Conservation (phyloP, 1,139 yeast species). For the Scheffersomyces lignicola region DNA sequence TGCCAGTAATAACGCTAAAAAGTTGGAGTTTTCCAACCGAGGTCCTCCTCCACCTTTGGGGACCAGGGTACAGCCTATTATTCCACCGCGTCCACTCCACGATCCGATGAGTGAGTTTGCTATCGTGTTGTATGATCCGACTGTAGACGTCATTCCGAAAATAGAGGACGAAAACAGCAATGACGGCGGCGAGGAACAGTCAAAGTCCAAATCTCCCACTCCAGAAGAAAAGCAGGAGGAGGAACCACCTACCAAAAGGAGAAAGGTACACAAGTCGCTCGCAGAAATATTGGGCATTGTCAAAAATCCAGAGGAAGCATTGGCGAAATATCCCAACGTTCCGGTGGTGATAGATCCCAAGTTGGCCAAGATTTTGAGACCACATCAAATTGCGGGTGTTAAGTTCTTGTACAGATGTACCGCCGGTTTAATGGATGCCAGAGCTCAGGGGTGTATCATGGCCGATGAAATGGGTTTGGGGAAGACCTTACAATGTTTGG, state of each 20-base stretch:
- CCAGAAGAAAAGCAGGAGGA: constrained; percentile 18
- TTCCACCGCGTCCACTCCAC: constrained; percentile 87
- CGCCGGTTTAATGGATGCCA: constrained; percentile 80
- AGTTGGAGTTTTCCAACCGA: constrained; percentile 18
- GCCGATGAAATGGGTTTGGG: constrained; percentile 99
- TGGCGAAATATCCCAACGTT: constrained; percentile 69
- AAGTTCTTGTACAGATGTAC: constrained; percentile 87
- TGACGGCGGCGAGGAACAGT: constrained; percentile 15
- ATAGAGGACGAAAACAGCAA: constrained; percentile 36
- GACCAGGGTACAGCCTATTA: constrained; percentile 62
- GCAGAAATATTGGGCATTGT: constrained; percentile 81
- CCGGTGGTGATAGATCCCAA: constrained; percentile 96
- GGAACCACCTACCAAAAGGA: constrained; percentile 18
- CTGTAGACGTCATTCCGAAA: constrained; percentile 67
- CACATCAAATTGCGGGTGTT: constrained; percentile 97
- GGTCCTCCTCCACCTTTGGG: constrained; percentile 81
- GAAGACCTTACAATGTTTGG: constrained; percentile 88
- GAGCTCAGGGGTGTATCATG: constrained; percentile 96
- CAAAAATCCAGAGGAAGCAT: constrained; percentile 48
- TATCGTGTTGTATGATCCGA: constrained; percentile 92
- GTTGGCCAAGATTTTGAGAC: constrained; percentile 79
- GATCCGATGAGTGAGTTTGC: constrained; percentile 95
- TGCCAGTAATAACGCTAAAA: constrained; percentile 30
- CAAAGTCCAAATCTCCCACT: constrained; percentile 6
- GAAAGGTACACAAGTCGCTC: constrained; percentile 57